A percentile compares a stretch with the other conserved stretches of the same genome.
Conservation (phyloP, 805 yeast genomes). For the Yarrowia sp. region DNA sequence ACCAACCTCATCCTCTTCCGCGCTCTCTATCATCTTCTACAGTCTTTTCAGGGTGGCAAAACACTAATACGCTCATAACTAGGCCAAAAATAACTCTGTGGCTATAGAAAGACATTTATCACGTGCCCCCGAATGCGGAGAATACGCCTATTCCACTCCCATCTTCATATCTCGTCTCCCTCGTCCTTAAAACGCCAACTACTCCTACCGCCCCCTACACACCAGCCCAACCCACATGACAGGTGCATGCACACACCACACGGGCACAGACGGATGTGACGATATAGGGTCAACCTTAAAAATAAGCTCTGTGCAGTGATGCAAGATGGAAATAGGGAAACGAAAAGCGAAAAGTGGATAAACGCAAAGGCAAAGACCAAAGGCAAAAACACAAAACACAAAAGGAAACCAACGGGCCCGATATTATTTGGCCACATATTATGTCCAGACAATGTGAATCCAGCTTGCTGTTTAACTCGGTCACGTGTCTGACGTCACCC, state of each 20-base stretch:
- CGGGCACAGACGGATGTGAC: slow-evolving; percentile 23
- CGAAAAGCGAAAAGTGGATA: slow-evolving; percentile 8
- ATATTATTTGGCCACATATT: not conserved
- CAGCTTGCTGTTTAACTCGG: slow-evolving; percentile 6
- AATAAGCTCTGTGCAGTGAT: not conserved
- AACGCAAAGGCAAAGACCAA: not conserved
- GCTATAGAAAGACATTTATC: too few relatives aligned
- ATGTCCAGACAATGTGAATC: not conserved
- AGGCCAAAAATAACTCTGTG: too few relatives aligned
- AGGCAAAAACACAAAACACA: not conserved
- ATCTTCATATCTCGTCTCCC: not conserved
- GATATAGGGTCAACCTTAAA: slow-evolving; percentile 14
- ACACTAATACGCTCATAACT: too few relatives aligned
- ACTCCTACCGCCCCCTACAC: too few relatives aligned
- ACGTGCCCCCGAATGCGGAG: too few relatives aligned
- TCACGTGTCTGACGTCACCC: slow-evolving; percentile 6
- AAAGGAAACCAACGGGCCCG: not conserved
- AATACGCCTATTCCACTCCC: too few relatives aligned
- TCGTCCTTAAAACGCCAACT: too few relatives aligned
- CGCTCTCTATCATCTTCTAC: too few relatives aligned
- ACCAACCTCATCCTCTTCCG: too few relatives aligned
- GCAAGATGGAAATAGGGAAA: slow-evolving; percentile 5
- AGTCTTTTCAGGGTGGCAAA: too few relatives aligned
- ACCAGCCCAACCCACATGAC: not conserved
- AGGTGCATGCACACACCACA: slow-evolving; percentile 18